Base-by-base conservation (phyloP, 1,284 basidiomycete species). In the Heliocybe sulcata region DNA sequence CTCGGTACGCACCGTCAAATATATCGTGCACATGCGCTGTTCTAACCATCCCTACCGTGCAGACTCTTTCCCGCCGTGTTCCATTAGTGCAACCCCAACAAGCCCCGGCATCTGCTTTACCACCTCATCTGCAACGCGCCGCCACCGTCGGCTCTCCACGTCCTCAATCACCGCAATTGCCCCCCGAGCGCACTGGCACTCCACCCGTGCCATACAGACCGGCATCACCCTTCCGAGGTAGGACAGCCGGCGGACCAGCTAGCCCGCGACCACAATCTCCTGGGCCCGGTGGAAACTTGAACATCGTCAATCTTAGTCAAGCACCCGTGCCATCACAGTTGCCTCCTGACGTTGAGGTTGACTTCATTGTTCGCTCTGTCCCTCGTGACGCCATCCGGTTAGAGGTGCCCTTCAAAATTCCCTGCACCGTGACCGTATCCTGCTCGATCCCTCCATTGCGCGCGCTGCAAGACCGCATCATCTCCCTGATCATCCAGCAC, bases 41-140 rank as follows among this genome's bases (percentile, higher is more conserved):
- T 45, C 47, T 53, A 19, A 12, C 31, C 27, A 26, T 49, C 25
- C 31, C 6, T 38, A 25, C 20, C 49, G 22, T 33, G 8, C 53
- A 82, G 80, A 86, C 86, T 76, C 71, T 92, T 10, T 87, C 87
- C 14, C 81, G 89, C 48, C 76, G 82, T 45, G 85, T 91, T 61
- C 84, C 83, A 1, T 69, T 83, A 29, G 33, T 35, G 16, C 38
- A 42, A 42, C 70, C 76, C 3, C 69, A 60, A 45, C 77, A 79
- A 51, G 76, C 77, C 51, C 75, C 82, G 9, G 79, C 74, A 1
- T 85, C 86, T 23, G 87, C 89, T 2, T 69, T 91, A 25, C 89
- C 88, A 1, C 74, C 80, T 4, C 80, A 91, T 64, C 73, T 91
- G 19, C 87, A 90, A 63, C 81, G 84, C 16, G 69, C 70, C 25